Percentiles rank a stretch among this genome's conserved stretches.
Evolutionary conservation across 1,284 basidiomycete genomes (phyloP).

Genomic region (Acaromyces ingoldii): DNA sequence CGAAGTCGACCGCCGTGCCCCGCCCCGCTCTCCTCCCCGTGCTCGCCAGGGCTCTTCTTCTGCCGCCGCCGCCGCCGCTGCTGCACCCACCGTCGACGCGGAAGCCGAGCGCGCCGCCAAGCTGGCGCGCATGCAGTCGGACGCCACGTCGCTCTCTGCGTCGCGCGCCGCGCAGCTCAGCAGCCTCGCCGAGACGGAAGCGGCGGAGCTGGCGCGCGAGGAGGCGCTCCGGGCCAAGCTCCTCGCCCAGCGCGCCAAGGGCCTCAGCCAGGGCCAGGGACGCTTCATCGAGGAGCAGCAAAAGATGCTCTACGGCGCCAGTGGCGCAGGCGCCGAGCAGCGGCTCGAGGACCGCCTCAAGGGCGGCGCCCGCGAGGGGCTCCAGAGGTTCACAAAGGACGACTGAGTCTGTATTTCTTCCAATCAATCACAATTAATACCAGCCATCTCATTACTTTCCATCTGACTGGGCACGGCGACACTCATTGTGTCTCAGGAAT

Average conservation of each 20-base stretch:
- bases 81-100: constrained; percentile 20
- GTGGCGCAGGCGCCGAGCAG: constrained; percentile 28
- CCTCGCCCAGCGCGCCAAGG: constrained; percentile 15
- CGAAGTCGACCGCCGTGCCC: constrained; percentile 1
- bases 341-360: not conserved
- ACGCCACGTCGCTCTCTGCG: constrained; percentile 62
- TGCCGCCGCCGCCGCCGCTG: not conserved
- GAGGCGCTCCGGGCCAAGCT: constrained; percentile 30
- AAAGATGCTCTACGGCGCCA: constrained; percentile 29
- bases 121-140: constrained; percentile 75
- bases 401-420: not conserved
- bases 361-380: not conserved
- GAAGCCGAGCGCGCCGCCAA: constrained; percentile 69
- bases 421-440: too few relatives aligned
- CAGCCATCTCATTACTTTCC: too few relatives aligned
- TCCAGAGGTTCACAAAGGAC: not conserved
- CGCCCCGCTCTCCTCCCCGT: not conserved
- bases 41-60: not conserved
- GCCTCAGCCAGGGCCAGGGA: constrained; percentile 23
- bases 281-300: constrained; percentile 41
- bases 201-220: constrained; percentile 24
- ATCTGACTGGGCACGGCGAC: too few relatives aligned
- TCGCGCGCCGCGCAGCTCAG: constrained; percentile 56
- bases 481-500: too few relatives aligned
- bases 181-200: constrained; percentile 32